These are phyloP conservation scores for Aphanomyces astaci DNA, from an alignment of 352 stramenopile genomes.

Conservation along the genomic window DNA sequence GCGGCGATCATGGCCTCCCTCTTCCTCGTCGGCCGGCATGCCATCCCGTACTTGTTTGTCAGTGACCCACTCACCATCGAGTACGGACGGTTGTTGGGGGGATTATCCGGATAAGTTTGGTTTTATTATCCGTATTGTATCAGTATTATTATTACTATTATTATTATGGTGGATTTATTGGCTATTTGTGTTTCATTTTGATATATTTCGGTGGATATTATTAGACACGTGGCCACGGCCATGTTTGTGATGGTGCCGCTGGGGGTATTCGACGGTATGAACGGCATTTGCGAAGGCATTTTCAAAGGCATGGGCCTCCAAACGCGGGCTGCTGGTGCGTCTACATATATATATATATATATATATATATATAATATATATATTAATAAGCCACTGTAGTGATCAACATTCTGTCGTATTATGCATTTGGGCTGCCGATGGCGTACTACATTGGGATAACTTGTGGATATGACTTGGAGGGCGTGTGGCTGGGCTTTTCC, in stretches of 20 bases:
- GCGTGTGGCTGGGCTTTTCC: slow-evolving; percentile 74
- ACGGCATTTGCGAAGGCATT: slow-evolving; percentile 60
- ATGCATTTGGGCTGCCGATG: slow-evolving; percentile 62
- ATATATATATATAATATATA: too few relatives aligned
- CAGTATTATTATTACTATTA: too few relatives aligned
- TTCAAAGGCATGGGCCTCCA: slow-evolving; percentile 61
- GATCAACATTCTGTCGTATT: slow-evolving; percentile 68
- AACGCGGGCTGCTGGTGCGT: slow-evolving; percentile 40
- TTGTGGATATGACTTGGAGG: slow-evolving; percentile 40
- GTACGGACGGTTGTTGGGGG: slow-evolving; percentile 11
- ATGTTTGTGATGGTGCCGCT: slow-evolving; percentile 57
- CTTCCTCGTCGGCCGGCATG: slow-evolving; percentile 35
- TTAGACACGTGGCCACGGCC: slow-evolving; percentile 29
- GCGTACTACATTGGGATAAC: slow-evolving; percentile 46
- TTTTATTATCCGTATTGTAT: too few relatives aligned
- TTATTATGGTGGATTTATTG: too few relatives aligned
- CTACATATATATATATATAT: too few relatives aligned
- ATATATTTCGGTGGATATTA: too few relatives aligned
- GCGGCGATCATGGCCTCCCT: slow-evolving; percentile 31
- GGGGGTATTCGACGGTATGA: slow-evolving; percentile 61
- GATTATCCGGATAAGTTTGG: not conserved
- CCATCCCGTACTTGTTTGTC: slow-evolving; percentile 36
- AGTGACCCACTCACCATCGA: slow-evolving; percentile 27
- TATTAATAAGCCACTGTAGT: too few relatives aligned
- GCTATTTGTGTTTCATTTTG: too few relatives aligned